A percentile compares a stretch with the other conserved stretches of the same genome.
phyloP scores from a whole-genome alignment of 306 rosid genomes.

The Trifolium pratense region DNA sequence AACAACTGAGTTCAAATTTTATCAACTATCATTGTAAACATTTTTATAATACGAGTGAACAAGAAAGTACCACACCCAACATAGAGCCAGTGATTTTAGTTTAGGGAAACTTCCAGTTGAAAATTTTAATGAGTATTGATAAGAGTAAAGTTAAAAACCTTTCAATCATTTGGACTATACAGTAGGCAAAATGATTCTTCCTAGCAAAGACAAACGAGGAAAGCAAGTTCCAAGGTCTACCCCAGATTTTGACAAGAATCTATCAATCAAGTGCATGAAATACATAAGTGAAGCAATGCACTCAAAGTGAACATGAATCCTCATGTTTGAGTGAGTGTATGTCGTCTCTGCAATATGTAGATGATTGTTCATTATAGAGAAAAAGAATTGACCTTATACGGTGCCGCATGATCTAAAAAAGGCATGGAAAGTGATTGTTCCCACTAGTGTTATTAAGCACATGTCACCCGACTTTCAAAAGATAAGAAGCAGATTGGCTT shows the following conservation, averaged over 20 bases:
- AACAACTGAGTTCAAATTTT: constrained; percentile 5
- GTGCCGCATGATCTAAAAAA: too few relatives aligned
- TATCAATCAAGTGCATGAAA: too few relatives aligned
- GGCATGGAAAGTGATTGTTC: too few relatives aligned
- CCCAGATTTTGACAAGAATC: not conserved
- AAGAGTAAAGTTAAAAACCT: not conserved
- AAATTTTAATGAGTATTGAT: constrained; percentile 19
- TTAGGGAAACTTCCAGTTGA: constrained; percentile 14
- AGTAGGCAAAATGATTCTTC: constrained; percentile 15
- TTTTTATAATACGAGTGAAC: constrained; percentile 1
- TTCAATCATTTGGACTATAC: constrained; percentile 23
- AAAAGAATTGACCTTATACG: too few relatives aligned
- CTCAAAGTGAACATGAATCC: too few relatives aligned
- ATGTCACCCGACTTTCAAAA: too few relatives aligned
- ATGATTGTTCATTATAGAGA: too few relatives aligned
- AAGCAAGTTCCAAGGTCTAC: constrained; percentile 1
- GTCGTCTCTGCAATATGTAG: not conserved
- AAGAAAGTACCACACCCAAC: constrained; percentile 14
- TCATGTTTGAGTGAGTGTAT: not conserved
- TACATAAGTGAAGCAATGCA: too few relatives aligned
- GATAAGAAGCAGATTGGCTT: too few relatives aligned
- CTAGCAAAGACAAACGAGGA: not conserved
- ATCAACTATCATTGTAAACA: not conserved
- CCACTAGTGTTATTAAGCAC: too few relatives aligned
- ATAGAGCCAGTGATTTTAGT: not conserved